phyloP scores from a whole-genome alignment of 768 basidiomycete genomes.

The Boletus reticuloceps region DNA sequence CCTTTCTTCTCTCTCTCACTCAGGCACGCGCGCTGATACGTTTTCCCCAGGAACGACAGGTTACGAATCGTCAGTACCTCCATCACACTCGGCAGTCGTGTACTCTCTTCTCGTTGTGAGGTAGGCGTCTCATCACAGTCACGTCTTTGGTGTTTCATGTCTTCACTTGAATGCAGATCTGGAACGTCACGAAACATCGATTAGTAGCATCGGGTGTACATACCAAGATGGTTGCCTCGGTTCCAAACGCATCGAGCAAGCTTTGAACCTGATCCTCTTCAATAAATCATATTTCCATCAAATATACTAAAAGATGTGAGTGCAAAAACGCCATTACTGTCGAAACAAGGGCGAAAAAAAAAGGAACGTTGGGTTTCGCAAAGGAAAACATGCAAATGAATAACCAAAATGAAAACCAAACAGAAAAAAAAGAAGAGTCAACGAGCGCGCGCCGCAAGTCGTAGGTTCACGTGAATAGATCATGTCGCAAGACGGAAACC shows the following conservation, averaged over 20 bases:
- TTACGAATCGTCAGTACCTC: slow-evolving; percentile 53
- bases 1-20: neutral
- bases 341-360: neutral
- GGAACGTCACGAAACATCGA: slow-evolving; percentile 51
- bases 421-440: too few relatives aligned
- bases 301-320: slow-evolving; percentile 3
- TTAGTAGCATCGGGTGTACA: slow-evolving; percentile 55
- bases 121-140: slow-evolving; percentile 25
- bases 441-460: slow-evolving; percentile 4
- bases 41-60: slow-evolving; percentile 41
- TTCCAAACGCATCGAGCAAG: slow-evolving; percentile 9
- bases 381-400: neutral
- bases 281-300: slow-evolving; percentile 13
- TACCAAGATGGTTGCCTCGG: slow-evolving; percentile 52
- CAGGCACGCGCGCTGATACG: neutral
- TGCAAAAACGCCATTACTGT: slow-evolving; percentile 5
- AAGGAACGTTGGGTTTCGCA: slow-evolving; percentile 9
- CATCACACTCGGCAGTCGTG: slow-evolving; percentile 46
- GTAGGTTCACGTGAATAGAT: slow-evolving; percentile 1
- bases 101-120: slow-evolving; percentile 49
- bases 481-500: slow-evolving; percentile 1
- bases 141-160: neutral
- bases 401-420: neutral
- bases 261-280: slow-evolving; percentile 11
- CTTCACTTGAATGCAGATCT: slow-evolving; percentile 39